Evolutionary conservation across 2,329 filamentous ascomycete species (phyloP).

Genomic region (Aspergillus sp.): DNA sequence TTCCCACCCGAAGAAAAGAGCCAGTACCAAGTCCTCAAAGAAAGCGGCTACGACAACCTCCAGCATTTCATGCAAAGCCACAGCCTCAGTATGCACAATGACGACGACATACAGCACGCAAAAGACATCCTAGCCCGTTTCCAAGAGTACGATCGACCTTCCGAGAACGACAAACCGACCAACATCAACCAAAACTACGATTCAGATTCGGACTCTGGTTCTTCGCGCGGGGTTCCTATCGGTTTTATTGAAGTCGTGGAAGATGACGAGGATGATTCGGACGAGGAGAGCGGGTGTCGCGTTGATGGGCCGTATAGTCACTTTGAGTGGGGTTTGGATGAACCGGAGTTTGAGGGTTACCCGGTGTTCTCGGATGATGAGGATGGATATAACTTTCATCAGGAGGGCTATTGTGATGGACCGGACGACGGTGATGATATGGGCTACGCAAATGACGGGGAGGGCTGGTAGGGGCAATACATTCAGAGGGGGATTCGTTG

Average conservation of each 20-base stretch:
- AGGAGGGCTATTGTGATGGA: not conserved
- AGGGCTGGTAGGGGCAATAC: not conserved
- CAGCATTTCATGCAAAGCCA: conserved; percentile 10
- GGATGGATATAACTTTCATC: not conserved
- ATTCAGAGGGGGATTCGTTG: not conserved
- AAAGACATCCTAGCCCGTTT: conserved; percentile 6
- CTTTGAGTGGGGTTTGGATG: conserved; percentile 4
- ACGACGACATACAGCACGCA: conserved; percentile 1
- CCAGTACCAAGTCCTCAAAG: conserved; percentile 1
- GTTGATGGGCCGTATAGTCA: not conserved
- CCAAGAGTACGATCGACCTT: not conserved
- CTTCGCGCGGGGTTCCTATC: not conserved
- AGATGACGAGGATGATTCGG: not conserved
- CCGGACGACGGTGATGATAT: not conserved
- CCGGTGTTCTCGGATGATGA: conserved; percentile 2
- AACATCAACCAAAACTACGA: not conserved
- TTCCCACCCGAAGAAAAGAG: conserved; percentile 5
- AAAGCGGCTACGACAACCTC: conserved; percentile 8
- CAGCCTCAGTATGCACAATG: conserved; percentile 1
- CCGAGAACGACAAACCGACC: not conserved
- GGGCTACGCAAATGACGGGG: not conserved
- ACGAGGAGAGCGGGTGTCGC: not conserved
- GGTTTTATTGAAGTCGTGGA: not conserved
- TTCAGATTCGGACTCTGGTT: not conserved
- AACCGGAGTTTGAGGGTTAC: conserved; percentile 2